Percentiles rank a stretch among this genome's conserved stretches.
Evolutionary conservation across 169 alveolate species (phyloP).

Genomic region (Ichthyophthirius multifiliis): DNA sequence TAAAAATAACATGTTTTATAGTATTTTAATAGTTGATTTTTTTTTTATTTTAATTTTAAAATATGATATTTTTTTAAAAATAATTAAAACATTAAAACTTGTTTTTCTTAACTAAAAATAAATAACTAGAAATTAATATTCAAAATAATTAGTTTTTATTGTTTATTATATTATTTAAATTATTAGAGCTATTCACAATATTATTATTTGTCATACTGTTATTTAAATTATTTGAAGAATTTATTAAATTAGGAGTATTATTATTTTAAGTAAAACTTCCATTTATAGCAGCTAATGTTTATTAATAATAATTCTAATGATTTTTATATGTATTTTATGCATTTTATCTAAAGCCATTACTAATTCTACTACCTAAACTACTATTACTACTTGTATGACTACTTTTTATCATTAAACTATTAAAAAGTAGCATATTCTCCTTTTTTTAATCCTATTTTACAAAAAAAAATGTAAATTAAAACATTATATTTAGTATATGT

Average conservation of each 20-base stretch:
- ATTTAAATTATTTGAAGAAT: neutral
- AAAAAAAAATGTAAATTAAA: neutral
- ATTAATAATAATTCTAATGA: neutral
- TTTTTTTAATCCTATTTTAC: neutral
- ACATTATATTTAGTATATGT: neutral
- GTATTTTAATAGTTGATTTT: too few relatives aligned
- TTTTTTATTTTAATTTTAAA: too few relatives aligned
- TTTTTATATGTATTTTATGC: neutral
- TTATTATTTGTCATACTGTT: neutral
- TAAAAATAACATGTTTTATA: too few relatives aligned
- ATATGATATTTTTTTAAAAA: too few relatives aligned
- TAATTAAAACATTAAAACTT: too few relatives aligned
- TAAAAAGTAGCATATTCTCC: neutral
- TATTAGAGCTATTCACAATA: neutral
- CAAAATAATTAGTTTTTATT: too few relatives aligned
- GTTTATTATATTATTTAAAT: neutral
- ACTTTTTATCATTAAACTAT: conserved; percentile 7
- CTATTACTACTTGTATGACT: neutral
- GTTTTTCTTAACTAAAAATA: too few relatives aligned
- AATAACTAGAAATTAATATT: too few relatives aligned
- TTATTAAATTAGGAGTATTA: neutral
- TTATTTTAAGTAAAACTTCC: neutral
- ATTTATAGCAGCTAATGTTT: neutral
- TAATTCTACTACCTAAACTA: conserved; percentile 3
- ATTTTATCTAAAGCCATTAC: conserved; percentile 5